Base-by-base conservation (phyloP, 306 rosid species). In the Senna tora region DNA sequence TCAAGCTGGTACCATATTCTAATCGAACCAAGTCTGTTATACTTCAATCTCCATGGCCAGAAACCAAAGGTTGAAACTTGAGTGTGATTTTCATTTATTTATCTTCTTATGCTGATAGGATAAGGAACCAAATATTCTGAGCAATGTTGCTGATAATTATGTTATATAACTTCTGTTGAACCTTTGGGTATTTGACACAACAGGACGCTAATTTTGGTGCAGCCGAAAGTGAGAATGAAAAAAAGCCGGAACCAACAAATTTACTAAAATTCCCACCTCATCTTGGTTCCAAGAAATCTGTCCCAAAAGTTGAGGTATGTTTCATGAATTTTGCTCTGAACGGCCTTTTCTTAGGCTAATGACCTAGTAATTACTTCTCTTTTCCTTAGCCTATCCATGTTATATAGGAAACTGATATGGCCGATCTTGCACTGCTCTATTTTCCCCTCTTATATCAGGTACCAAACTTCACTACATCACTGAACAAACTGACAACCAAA, bases 231-330 rank as follows among this genome's bases (percentile, higher is more conserved):
- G 90, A 71, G 34, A 71, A 20, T 66, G 88, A 86, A 81, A 75
- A 66, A 62, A 81, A 77, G 55, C 20, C 30, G 17, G 90, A 85
- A 25, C 38, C 83, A 66, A 56, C 84, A 53, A 64, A 81, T 77
- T 72, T 62, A 32, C 10, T 57, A 32, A 74, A 84, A 54, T 70
- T 73, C 16, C 75, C 82, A 72, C 75, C 84, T 38, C 67, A 17
- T 22, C 4, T 21, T 67, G 73, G 78, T 75, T 68, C 87, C 75
- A 92, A 76, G 88, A 87, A 79, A 67, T 30, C 69, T 49, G 75
- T 76, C 75, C n/a, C 83, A 52, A 86, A 70, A 90, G 76, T 75
- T 63, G 98, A 90, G 96, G 98, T 93, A 81, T 77, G 96, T 75
- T 68, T 78, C 69, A 49, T 75, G 8, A 64, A 67, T 50, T 45